Base-by-base conservation (phyloP, 768 basidiomycete genomes). In the Mycena venus region DNA sequence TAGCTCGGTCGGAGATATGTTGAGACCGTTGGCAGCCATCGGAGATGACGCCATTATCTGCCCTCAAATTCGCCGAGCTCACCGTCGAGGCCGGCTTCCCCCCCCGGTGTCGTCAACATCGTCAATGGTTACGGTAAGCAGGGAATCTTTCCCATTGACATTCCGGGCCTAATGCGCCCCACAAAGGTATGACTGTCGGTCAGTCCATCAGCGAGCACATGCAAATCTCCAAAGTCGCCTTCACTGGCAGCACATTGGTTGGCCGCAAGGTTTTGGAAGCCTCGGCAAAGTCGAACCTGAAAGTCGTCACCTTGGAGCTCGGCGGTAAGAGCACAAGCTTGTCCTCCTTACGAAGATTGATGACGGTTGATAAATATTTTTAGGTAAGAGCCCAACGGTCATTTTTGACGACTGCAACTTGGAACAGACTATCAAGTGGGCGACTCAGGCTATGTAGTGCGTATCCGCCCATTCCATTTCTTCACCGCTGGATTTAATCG, bases 291-390 rank as follows among this genome's bases (percentile, higher is more conserved):
- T 91, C 90, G 36, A 98, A 98, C 80, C 81, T 98, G 78, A 98
- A 98, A 86, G 90, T 90, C 70, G 92, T 95, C 62, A 94, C 94
- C 2, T 90, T 96, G 36, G 95, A 96, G 83, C 87, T 96, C 29
- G 95, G 95, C 21, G 94, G 94, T 42, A 94, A 95, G 87, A 91
- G 88, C n/a, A n/a, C n/a, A n/a, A n/a, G n/a, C n/a, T n/a, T n/a
- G n/a, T n/a, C n/a, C n/a, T n/a, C n/a, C n/a, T n/a, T n/a, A n/a
- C n/a, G n/a, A n/a, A n/a, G n/a, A n/a, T n/a, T n/a, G n/a, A n/a
- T n/a, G n/a, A n/a, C n/a, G n/a, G n/a, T n/a, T n/a, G n/a, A n/a
- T n/a, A n/a, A n/a, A n/a, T n/a, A n/a, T n/a, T n/a, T n/a, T n/a
- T n/a, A n/a, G n/a, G n/a, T n/a, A n/a, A n/a, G n/a, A n/a, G n/a